phyloP scores from a whole-genome alignment of 176 grass and related monocot genomes.

The Oryza longistaminata region DNA sequence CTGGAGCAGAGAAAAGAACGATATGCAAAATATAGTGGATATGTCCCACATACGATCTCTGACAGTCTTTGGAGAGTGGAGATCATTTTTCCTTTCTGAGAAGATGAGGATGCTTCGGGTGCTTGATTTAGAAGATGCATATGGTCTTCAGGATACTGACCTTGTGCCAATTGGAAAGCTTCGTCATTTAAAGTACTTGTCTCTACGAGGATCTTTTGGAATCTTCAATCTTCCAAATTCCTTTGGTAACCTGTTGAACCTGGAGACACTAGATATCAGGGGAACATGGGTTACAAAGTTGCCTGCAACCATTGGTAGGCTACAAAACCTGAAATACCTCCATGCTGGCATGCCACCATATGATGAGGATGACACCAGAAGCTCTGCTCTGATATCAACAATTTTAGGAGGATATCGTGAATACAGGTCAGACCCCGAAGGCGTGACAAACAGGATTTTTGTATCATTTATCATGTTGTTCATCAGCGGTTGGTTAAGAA shows the following conservation, averaged over 20 bases:
- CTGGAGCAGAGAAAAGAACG: background rate
- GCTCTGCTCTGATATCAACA: too few species aligned
- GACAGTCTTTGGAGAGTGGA: background rate
- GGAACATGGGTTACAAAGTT: background rate
- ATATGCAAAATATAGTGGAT: background rate
- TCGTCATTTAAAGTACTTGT: slow-evolving; percentile 32
- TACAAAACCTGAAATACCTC: background rate
- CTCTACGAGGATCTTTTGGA: background rate
- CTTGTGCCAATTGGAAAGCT: slow-evolving; percentile 18
- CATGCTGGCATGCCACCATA: background rate
- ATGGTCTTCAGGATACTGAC: background rate
- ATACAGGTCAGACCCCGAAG: too few species aligned
- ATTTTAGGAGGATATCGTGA: too few species aligned
- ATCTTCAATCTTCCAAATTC: background rate
- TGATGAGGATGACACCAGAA: too few species aligned
- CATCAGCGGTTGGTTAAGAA: background rate
- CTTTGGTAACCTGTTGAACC: background rate
- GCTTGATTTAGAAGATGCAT: slow-evolving; percentile 20
- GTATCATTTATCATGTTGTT: too few species aligned
- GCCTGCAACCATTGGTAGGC: background rate
- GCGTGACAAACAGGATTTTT: too few species aligned
- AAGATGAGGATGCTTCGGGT: slow-evolving; percentile 38
- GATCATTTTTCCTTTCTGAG: background rate
- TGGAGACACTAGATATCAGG: slow-evolving; percentile 13
- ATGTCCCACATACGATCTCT: slow-evolving; percentile 22